phyloP scores from a whole-genome alignment of 2,329 filamentous ascomycete genomes.

The Geosmithia putterillii region DNA sequence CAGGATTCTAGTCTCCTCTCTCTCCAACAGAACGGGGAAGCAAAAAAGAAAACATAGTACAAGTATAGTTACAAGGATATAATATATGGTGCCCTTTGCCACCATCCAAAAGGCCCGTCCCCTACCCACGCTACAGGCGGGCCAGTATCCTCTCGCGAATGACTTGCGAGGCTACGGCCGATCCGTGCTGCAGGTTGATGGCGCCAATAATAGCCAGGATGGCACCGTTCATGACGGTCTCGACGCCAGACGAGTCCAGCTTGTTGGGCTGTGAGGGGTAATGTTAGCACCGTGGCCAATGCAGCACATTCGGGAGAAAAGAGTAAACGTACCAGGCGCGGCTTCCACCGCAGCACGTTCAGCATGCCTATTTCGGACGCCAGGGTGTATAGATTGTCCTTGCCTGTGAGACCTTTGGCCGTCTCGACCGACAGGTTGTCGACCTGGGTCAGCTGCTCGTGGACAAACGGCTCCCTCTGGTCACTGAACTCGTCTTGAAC shows the following conservation, averaged over 20 bases:
- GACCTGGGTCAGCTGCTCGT: conserved; percentile 60
- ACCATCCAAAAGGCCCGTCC: not conserved
- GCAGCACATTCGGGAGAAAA: not conserved
- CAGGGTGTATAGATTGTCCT: conserved; percentile 53
- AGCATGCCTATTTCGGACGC: conserved; percentile 59
- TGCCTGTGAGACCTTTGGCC: conserved; percentile 49
- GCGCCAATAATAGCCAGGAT: conserved; percentile 83
- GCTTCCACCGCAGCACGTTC: conserved; percentile 78
- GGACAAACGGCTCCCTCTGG: conserved; percentile 52
- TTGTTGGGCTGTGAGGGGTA: conserved; percentile 40
- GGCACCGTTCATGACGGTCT: conserved; percentile 63
- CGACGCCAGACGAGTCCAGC: conserved; percentile 58
- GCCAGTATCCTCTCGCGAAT: conserved; percentile 64
- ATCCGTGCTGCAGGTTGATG: conserved; percentile 77
- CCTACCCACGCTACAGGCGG: conserved; percentile 7
- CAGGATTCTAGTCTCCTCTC: not conserved
- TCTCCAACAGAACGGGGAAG: not conserved
- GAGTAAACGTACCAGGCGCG: conserved; percentile 52
- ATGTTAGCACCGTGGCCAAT: conserved; percentile 3
- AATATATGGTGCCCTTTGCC: not conserved
- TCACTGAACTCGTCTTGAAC: conserved; percentile 27
- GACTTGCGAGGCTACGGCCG: conserved; percentile 60
- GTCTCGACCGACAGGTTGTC: conserved; percentile 54
- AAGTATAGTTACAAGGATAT: not conserved
- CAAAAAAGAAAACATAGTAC: not conserved